A percentile compares a stretch with the other conserved stretches of the same genome.
phyloP scores from a whole-genome alignment of 169 alveolate genomes.

The Plasmodium fragile region DNA sequence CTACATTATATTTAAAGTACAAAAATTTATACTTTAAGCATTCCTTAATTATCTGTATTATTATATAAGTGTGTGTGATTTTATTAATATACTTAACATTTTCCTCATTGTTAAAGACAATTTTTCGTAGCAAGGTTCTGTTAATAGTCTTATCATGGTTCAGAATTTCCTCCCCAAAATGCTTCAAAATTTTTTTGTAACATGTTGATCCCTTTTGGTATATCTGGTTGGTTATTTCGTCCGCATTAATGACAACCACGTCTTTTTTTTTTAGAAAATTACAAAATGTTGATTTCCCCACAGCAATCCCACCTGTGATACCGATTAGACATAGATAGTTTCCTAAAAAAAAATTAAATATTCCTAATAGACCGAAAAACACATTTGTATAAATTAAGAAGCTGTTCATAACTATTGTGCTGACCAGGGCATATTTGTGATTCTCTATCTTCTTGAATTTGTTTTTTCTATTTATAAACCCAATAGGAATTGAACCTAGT shows the following conservation, averaged over 20 bases:
- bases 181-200: constrained; percentile 79
- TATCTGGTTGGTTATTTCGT: constrained; percentile 66
- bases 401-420: constrained; percentile 74
- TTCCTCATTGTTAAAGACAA: constrained; percentile 82
- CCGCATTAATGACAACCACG: constrained; percentile 79
- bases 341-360: constrained; percentile 75
- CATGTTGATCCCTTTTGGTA: constrained; percentile 82
- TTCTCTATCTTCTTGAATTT: constrained; percentile 62
- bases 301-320: constrained; percentile 87
- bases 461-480: constrained; percentile 78
- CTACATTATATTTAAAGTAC: constrained; percentile 76
- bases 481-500: constrained; percentile 71
- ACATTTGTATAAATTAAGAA: constrained; percentile 32
- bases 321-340: constrained; percentile 84
- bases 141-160: constrained; percentile 81
- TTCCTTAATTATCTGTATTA: constrained; percentile 80
- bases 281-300: constrained; percentile 86
- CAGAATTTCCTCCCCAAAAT: constrained; percentile 83
- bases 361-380: constrained; percentile 73
- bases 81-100: constrained; percentile 80
- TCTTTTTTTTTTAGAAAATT: constrained; percentile 79
- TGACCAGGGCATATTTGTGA: constrained; percentile 49
- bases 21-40: constrained; percentile 82
- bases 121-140: constrained; percentile 81
- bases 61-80: constrained; percentile 82